Evolutionary conservation across 2,329 filamentous ascomycete genomes (phyloP), one percentile per base, ranked within the genome.

Genomic region (Alternaria burnsii): DNA sequence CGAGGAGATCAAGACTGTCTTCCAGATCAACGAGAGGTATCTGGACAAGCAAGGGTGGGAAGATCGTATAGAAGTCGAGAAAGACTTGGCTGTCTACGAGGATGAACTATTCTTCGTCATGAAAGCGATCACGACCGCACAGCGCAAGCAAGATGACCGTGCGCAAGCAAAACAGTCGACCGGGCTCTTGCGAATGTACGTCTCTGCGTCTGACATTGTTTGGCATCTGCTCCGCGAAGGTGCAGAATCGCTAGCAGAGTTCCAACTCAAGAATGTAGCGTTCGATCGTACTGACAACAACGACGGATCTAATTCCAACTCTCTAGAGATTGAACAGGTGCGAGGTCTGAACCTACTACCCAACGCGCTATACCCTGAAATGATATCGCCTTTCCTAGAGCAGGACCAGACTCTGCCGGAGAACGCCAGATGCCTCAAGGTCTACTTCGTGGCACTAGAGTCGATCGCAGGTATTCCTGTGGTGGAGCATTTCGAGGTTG

Each of bases 101-200:
- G 95, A 99, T 72, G 96, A 99, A 78, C 81, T 99, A 9, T 99
- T 99, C 84, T 99, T 99, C 81, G 91, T 99, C 83, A 98, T 99
- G 95, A 98, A 99, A 73, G 96, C 95, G 40, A 99, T 99, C 76
- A 99, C 95, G 1, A 96, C 93, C 3, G 96, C 94, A 5, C 95
- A 99, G 79, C 86, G 93, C 61, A 95, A 94, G 75, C 89, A 88
- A 65, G 88, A 91, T 52, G 93, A 97, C 61, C 72, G 77, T 26
- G 79, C 80, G 38, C 78, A 82, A 54, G 84, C 88, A 51, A 87
- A 88, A 7, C 87, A 93, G 65, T 90, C 89, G 58, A 94, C 88
- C 61, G 93, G 93, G 6, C 83, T 97, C 41, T 79, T 99, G 55
- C 90, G 92, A 70, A 97, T 94, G 91, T 95, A 93, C 75, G 93